A percentile compares a stretch with the other conserved stretches of the same genome.
Conservation (phyloP, 148 eudicot genomes). For the Camellia japonica region DNA sequence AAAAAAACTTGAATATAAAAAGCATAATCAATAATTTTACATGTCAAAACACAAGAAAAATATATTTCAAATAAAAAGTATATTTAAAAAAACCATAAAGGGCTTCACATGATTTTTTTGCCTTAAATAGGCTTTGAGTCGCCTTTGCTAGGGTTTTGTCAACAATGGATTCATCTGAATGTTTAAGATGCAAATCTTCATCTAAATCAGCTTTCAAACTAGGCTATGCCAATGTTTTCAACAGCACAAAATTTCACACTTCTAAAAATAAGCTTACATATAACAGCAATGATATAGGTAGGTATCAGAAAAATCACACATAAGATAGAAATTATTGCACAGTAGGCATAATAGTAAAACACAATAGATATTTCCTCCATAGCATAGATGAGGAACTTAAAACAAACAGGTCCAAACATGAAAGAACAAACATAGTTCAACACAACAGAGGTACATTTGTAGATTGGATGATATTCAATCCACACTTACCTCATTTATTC, state of each 20-base stretch:
- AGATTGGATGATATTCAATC: conserved; percentile 13
- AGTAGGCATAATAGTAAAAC: background rate
- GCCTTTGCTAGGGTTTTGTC: no score
- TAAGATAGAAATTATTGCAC: background rate
- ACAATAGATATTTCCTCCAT: background rate
- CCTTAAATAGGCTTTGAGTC: no score
- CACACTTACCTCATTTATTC: conserved; percentile 27
- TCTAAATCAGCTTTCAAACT: no score
- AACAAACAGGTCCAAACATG: conserved; percentile 13
- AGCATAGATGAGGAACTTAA: conserved; percentile 5
- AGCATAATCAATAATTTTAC: no score
- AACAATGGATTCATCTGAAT: background rate
- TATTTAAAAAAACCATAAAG: no score
- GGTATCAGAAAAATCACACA: background rate
- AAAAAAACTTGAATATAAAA: no score
- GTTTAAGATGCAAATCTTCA: no score
- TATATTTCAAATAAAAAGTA: no score
- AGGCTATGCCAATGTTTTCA: background rate
- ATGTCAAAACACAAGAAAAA: no score
- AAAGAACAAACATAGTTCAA: conserved; percentile 9
- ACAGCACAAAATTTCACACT: background rate
- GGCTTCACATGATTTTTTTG: no score
- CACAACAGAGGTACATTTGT: conserved; percentile 14
- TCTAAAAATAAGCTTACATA: background rate
- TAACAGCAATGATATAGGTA: conserved; percentile 1